A percentile compares a stretch with the other conserved stretches of the same genome.
Evolutionary conservation across 768 basidiomycete species (phyloP).

Genomic region (Pleurotus ostreatus): DNA sequence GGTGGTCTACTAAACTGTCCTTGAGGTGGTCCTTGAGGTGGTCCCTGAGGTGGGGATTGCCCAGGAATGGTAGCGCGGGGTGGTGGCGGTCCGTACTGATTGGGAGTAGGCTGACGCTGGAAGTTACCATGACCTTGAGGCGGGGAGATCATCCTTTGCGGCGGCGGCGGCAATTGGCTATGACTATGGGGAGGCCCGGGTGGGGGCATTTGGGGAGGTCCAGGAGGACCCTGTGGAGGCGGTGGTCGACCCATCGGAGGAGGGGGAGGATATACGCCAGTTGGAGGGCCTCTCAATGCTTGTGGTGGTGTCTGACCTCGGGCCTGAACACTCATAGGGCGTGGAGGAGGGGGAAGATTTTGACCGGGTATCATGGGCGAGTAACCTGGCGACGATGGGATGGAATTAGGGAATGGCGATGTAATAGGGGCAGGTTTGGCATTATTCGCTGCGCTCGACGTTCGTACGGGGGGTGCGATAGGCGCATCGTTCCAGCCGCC

Average conservation of each 20-base stretch:
- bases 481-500: conserved; percentile 95
- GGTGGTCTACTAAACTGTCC: not conserved
- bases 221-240: conserved; percentile 19
- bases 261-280: conserved; percentile 2
- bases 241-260: conserved; percentile 22
- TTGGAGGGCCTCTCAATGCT: conserved; percentile 25
- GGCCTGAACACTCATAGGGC: conserved; percentile 53
- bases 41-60: conserved; percentile 38
- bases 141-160: conserved; percentile 45
- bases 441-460: conserved; percentile 45
- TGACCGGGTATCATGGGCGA: conserved; percentile 35
- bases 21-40: conserved; percentile 29
- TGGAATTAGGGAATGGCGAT: conserved; percentile 81
- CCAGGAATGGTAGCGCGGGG: conserved; percentile 34
- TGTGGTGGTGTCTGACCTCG: conserved; percentile 37
- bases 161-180: conserved; percentile 21
- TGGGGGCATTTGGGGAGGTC: not conserved
- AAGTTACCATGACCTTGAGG: conserved; percentile 25
- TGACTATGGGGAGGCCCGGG: too few species aligned
- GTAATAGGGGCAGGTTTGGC: conserved; percentile 72
- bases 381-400: conserved; percentile 39
- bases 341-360: conserved; percentile 57
- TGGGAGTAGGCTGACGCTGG: conserved; percentile 40
- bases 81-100: conserved; percentile 47
- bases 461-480: conserved; percentile 34